Base-by-base conservation (phyloP, 306 rosid genomes). In the Coriaria nepalensis region DNA sequence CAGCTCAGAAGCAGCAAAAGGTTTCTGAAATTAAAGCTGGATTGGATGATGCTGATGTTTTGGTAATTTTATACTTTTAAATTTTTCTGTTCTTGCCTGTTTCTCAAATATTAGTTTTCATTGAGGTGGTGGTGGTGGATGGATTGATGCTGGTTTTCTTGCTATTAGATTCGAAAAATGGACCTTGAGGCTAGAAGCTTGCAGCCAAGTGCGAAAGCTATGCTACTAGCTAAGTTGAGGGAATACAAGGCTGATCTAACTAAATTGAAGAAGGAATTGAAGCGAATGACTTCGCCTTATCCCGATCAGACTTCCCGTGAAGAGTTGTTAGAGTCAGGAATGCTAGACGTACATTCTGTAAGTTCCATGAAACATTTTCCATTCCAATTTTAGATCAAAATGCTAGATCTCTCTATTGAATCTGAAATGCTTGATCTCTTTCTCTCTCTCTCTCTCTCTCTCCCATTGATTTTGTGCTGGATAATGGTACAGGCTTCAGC, bases 111-210 rank as follows among this genome's bases (percentile, higher is more conserved):
- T 13, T 13, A 11, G 5, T 7, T 35, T 11, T 52, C 40, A 6
- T 9, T 13, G 10, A 20, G 7, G 13, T 37, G 13, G 36, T 10
- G 10, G 52, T 37, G 53, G 53, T 13, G 44, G 33, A 7, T 6
- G 13, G 40, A 43, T 46, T 47, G 6, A 39, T 37, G 33, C 4
- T 47, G 13, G 12, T 45, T 14, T 6, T 8, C 13, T n/a, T 45
- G 33, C 2, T 45, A n/a, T 11, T 45, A 57, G 63, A 57, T 57
- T 34, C 54, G 62, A 7, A 57, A 57, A 57, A 57, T 57, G 62
- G 62, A 57, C 38, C 62, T 57, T 15, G 54, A 57, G 54, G 62
- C 62, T 9, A 57, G 62, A 57, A 57, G 62, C 47, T 37, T 57
- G 62, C 62, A 57, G 54, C 62, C 62, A 46, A 43, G 54, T 34